Conservation (phyloP, 148 eudicot species). For the Suaeda aralocaspica region DNA sequence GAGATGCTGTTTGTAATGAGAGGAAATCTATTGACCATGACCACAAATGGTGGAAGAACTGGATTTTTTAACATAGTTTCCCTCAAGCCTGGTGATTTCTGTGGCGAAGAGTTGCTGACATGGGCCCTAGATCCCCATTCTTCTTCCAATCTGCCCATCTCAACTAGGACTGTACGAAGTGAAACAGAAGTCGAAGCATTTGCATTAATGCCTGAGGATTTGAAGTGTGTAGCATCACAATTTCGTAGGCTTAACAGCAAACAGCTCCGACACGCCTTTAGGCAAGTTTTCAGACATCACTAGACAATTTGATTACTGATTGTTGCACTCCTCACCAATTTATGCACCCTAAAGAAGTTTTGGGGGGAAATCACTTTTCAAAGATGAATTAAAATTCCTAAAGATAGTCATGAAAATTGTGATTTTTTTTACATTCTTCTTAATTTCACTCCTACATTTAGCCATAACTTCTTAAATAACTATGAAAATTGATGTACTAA, state of each 20-base stretch:
- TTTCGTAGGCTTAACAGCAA: conserved; percentile 67
- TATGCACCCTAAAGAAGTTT: no score
- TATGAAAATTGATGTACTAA: not conserved
- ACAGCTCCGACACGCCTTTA: conserved; percentile 60
- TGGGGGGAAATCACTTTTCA: no score
- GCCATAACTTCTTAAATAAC: not conserved
- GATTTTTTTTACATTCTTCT: not conserved
- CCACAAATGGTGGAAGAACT: conserved; percentile 78
- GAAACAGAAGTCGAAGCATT: conserved; percentile 67
- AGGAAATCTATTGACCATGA: conserved; percentile 47
- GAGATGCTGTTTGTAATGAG: conserved; percentile 74
- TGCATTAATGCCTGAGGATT: conserved; percentile 54
- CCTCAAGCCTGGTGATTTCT: conserved; percentile 60
- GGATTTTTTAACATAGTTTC: conserved; percentile 53
- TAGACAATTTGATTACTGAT: no score
- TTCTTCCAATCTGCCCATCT: conserved; percentile 54
- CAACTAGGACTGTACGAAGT: conserved; percentile 58
- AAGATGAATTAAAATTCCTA: no score
- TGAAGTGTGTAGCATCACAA: conserved; percentile 63
- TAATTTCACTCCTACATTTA: not conserved
- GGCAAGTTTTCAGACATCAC: conserved; percentile 29
- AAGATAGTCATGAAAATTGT: not conserved
- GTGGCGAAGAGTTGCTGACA: conserved; percentile 77
- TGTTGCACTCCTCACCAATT: no score
- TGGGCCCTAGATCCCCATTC: conserved; percentile 71